Conservation (phyloP, 2,329 filamentous ascomycete species). For the Aspergillus sp. region DNA sequence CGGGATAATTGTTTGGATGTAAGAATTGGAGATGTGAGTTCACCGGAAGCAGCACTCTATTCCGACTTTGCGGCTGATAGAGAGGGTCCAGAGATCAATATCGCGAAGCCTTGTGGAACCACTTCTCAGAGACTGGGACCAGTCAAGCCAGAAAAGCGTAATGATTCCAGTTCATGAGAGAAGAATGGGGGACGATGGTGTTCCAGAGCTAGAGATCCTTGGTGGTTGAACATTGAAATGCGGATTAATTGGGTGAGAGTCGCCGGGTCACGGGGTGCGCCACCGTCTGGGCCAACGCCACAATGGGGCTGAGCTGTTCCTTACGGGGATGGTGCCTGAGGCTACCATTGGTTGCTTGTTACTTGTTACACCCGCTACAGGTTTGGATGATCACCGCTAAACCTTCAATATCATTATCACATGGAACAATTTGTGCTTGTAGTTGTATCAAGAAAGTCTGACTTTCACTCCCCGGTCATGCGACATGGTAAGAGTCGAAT, state of each 20-base stretch:
- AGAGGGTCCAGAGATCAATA: not conserved
- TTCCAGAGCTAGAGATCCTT: too few relatives aligned
- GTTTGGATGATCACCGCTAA: too few relatives aligned
- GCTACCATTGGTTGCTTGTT: too few relatives aligned
- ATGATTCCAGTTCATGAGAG: not conserved
- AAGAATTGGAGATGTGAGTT: not conserved
- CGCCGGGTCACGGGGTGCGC: not conserved
- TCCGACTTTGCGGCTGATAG: not conserved
- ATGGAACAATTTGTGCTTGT: not conserved
- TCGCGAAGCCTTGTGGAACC: not conserved
- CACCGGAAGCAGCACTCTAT: not conserved
- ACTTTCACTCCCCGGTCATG: slow-evolving; percentile 32
- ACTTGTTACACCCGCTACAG: too few relatives aligned
- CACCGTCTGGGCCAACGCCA: not conserved
- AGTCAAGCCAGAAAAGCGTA: not conserved
- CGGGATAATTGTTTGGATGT: not conserved
- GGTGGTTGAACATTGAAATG: not conserved
- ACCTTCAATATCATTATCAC: not conserved
- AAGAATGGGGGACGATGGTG: not conserved
- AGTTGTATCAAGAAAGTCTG: slow-evolving; percentile 22
- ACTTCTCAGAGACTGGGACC: not conserved
- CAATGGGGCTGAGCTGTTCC: not conserved
- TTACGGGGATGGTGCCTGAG: too few relatives aligned
- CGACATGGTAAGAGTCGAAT: slow-evolving; percentile 32
- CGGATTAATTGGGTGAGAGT: not conserved